Percentiles rank a stretch among this genome's conserved stretches.
Evolutionary conservation across 2,329 filamentous ascomycete genomes (phyloP).

Genomic region (Basipetospora chlamydospora): DNA sequence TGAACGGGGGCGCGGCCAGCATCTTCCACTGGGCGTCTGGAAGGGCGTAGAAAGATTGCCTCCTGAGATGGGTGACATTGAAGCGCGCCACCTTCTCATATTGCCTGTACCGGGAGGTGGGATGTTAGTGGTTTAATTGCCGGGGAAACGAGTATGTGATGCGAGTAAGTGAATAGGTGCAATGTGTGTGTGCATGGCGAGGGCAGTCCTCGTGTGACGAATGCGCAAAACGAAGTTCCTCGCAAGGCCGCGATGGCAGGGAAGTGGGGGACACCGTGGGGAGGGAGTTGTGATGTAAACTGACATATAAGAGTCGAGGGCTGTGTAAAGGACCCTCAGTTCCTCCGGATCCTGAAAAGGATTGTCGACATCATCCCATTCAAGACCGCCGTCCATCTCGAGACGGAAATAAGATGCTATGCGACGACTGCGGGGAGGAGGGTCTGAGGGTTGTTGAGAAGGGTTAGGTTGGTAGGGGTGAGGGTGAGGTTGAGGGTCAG

Average conservation of each 20-base stretch:
- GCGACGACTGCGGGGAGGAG: neutral
- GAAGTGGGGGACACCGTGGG: too few species aligned
- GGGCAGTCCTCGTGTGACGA: too few species aligned
- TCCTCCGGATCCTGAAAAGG: conserved; percentile 55
- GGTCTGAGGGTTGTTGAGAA: too few species aligned
- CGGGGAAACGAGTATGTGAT: too few species aligned
- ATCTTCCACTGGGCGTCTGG: conserved; percentile 73
- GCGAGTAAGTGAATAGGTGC: too few species aligned
- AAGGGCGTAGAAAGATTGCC: conserved; percentile 86
- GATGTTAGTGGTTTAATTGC: too few species aligned
- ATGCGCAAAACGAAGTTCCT: too few species aligned
- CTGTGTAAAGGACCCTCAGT: conserved; percentile 60
- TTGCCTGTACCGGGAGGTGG: conserved; percentile 38
- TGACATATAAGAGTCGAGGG: conserved; percentile 82
- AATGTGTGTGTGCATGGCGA: too few species aligned
- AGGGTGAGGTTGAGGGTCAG: too few species aligned
- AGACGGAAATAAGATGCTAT: neutral
- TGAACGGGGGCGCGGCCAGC: conserved; percentile 69
- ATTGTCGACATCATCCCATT: conserved; percentile 7
- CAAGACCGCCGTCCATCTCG: conserved; percentile 3
- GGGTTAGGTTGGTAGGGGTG: too few species aligned
- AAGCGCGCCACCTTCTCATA: conserved; percentile 77
- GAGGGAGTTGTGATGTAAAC: too few species aligned
- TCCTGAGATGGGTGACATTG: conserved; percentile 79
- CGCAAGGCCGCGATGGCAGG: too few species aligned